Evolutionary conservation across 768 basidiomycete genomes (phyloP), one percentile per base, ranked within the genome.

Genomic region (Kwoniella dendrophila): DNA sequence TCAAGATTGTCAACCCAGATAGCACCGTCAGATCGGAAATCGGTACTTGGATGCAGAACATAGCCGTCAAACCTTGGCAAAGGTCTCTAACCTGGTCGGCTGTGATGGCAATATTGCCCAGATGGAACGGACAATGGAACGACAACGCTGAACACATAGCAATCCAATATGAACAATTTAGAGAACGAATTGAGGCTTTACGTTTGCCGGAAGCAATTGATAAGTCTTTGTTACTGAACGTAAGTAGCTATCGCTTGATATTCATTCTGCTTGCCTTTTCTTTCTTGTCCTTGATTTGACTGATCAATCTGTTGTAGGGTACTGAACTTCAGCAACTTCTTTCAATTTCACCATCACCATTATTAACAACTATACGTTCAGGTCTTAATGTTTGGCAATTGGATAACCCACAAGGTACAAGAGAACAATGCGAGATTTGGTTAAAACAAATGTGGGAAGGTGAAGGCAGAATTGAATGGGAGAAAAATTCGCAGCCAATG

Each of bases 351-450:
- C 83, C 87, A 1, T 92, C 92, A 1, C 83, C 86, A 1, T 87
- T 91, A 86, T 86, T 87, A 4, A 84, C 85, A 32, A 79, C 83
- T 29, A 83, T 87, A 5, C 81, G 91, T 20, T 80, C 83, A n/a
- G 83, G 82, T 48, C 83, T 97, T 26, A 72, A 91, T 20, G 85
- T 87, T 62, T 98, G 93, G 94, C 92, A 93, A 70, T 82, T 98
- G 6, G 87, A 85, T 34, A 81, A 92, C 74, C 90, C 93, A 0
- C 70, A 82, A 1, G 84, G 83, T 0, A 84, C 85, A 3, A 85
- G 86, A 71, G 87, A 86, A 4, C 84, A 86, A 3, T 93, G 92
- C 73, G 74, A 81, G 29, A 75, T 75, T 12, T 96, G 91, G 91
- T 80, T 97, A 20, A 50, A 58, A 34, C 33, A 49, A 27, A 36